Base-by-base conservation (phyloP, 805 yeast species). In the Priceomyces melissophilus region DNA sequence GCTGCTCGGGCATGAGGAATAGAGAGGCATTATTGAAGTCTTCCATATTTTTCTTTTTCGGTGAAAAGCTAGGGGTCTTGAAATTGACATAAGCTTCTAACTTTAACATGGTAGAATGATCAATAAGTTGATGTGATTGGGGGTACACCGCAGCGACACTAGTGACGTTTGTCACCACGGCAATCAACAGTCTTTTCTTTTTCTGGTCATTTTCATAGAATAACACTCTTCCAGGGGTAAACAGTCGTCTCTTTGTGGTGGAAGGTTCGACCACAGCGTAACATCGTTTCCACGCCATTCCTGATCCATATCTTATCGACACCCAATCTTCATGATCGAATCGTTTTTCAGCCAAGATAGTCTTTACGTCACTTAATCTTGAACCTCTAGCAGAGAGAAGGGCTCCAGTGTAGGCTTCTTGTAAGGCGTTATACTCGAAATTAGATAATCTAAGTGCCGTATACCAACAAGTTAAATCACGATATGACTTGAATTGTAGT, bases 261-360 rank as follows among this genome's bases (percentile, higher is more conserved):
- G 89, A 67, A 49, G 90, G 90, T 50, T 85, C 86, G 42, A 91
- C 77, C 9, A 90, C 96, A 2, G 96, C 91, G 68, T 78, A 93
- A 57, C 96, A 91, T 44, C 95, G 76, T 57, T 83, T 86, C 97
- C 97, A 93, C 1, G 97, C 96, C 95, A 88, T 87, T 16, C 99
- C 99, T 8, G 93, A 78, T 13, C 99, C 98, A 61, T 91, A 93
- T 49, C 98, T 74, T 12, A 93, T 95, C 58, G 89, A 78, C 32
- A 85, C 89, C 97, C 96, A 91, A 54, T 90, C 96, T 61, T 87
- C 96, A 56, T 88, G 93, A 44, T 78, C 79, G 58, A 81, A 86
- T 55, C 91, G 83, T 13, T 93, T 83, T 48, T 86, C 96, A 1
- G 95, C 84, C 43, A 93, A 71, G 34, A 93, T 73, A 11, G 91